Base-by-base conservation (phyloP, 257 asterid genomes). In the Jacaranda mimosifolia region DNA sequence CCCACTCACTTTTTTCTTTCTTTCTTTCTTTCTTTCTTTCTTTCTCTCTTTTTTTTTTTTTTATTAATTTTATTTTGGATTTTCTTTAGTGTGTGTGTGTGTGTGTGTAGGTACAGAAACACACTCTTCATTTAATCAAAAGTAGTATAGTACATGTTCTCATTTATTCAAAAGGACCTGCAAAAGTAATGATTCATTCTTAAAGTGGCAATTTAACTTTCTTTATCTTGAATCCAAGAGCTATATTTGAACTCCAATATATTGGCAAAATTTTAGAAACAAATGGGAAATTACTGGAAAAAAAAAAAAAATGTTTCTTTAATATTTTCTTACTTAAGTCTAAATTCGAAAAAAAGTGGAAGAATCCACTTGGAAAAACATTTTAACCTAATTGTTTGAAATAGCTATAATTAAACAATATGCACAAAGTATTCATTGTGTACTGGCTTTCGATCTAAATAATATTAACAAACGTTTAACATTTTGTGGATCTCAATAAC, bases 161-260 rank as follows among this genome's bases (percentile, higher is more conserved):
- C 68, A 67, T 19, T 68, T 68, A 68, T 18, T 68, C 36, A 65
- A 39, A 65, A 65, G 70, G 14, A 63, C 51, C 51, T 40, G 53
- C 14, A n/a, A 65, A 40, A 18, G 48, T 68, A 26, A 46, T 68
- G 9, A 45, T 68, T 66, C 72, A 46, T 46, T 46, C 58, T 43
- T 68, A 32, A 48, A 68, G 73, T 10, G 72, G 53, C 42, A 18
- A 68, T 32, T 48, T 68, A 46, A 68, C 58, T 45, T 66, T 65
- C 35, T 9, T 9, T n/a, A 10, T 42, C 35, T 0, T n/a, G 21
- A 38, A 58, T 58, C 21, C 21, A 21, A 9, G 9, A 3, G 14
- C 1, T 9, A 19, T 7, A 58, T 58, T 21, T 58, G 14, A 19
- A 58, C 8, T 58, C 64, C 11, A 55, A 55, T 55, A 48, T 48